Base-by-base conservation (phyloP, 2,329 filamentous ascomycete genomes). In the Rhexocercosporidium sp. region DNA sequence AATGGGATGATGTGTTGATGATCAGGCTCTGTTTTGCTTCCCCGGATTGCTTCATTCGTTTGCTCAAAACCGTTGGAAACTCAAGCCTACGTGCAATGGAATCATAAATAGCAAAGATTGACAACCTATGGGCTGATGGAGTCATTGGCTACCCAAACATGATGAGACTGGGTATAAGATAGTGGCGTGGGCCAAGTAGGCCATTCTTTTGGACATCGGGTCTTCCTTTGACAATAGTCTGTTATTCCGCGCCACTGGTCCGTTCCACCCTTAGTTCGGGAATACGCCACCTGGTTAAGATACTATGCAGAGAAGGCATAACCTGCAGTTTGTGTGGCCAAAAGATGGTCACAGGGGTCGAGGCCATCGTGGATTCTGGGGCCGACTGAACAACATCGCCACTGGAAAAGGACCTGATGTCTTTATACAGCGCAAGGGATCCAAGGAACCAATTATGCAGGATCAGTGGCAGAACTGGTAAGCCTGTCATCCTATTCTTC, bases 401-500 rank as follows among this genome's bases (percentile, higher is more conserved):
- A 77, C 69, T 8, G 77, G 77, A 41, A 78, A 76, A 64, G 81
- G 80, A 1, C 80, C 81, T 14, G 81, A 82, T 71, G 79, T 82
- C 5, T 81, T 78, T 41, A 72, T 82, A 8, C 72, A 73, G 22
- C 66, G 49, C 49, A 66, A 70, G 56, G 63, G 69, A 25, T 69
- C 65, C 7, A 66, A 49, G 3, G 66, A 22, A 0, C 62, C 73
- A 5, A 74, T 77, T 56, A 62, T 18, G n/a, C 69, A 69, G 4
- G 76, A 76, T 18, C 25, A 59, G 31, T 77, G 76, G 75, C 68
- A 70, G 12, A 77, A 77, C 61, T 77, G 76, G 76, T 75, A 66
- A 62, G 53, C 3, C n/a, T n/a, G n/a, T n/a, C n/a, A n/a, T n/a
- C 37, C 27, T n/a, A 0, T 2, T 14, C 8, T 18, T 18, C 22